Percentiles rank a stretch among this genome's conserved stretches.
Conservation (phyloP, 805 yeast genomes). For the Candida ulmi region DNA sequence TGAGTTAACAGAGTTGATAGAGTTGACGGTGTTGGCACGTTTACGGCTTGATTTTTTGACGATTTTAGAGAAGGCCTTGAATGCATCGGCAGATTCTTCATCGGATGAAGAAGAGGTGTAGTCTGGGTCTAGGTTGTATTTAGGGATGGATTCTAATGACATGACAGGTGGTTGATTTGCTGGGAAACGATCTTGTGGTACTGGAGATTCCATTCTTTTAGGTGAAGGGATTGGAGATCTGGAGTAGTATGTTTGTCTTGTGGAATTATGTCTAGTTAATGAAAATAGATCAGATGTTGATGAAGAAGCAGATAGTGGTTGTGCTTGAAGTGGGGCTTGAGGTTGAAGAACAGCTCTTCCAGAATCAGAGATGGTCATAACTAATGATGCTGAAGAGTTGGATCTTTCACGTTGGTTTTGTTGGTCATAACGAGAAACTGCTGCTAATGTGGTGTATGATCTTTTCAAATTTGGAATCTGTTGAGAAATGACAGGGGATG, state of each 20-base stretch:
- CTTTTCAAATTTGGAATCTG: conserved; percentile 6
- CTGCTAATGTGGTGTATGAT: conserved; percentile 7
- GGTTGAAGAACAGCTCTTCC: conserved; percentile 17
- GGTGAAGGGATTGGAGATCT: conserved; percentile 23
- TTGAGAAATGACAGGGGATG: neutral
- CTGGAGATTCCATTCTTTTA: conserved; percentile 16
- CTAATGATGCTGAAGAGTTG: conserved; percentile 9
- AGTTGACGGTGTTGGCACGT: conserved; percentile 22
- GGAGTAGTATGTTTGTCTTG: conserved; percentile 6
- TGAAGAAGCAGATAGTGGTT: conserved; percentile 18
- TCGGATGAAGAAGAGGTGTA: conserved; percentile 9
- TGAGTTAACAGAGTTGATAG: conserved; percentile 10
- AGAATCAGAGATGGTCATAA: conserved; percentile 16
- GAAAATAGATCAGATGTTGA: conserved; percentile 20
- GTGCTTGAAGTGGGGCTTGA: neutral
- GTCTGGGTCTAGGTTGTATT: conserved; percentile 7
- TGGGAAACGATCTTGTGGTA: conserved; percentile 7
- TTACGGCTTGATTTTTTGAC: conserved; percentile 16
- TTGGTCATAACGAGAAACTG: conserved; percentile 1
- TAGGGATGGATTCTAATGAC: conserved; percentile 4
- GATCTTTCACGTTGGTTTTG: conserved; percentile 8
- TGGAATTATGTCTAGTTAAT: conserved; percentile 7
- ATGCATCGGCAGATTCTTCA: conserved; percentile 15
- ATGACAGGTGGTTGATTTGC: neutral
- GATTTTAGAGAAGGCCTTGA: conserved; percentile 20